A percentile compares a stretch with the other conserved stretches of the same genome.
These are phyloP conservation scores for Prunus mume DNA, from an alignment of 306 rosid genomes.

Conservation along the genomic window DNA sequence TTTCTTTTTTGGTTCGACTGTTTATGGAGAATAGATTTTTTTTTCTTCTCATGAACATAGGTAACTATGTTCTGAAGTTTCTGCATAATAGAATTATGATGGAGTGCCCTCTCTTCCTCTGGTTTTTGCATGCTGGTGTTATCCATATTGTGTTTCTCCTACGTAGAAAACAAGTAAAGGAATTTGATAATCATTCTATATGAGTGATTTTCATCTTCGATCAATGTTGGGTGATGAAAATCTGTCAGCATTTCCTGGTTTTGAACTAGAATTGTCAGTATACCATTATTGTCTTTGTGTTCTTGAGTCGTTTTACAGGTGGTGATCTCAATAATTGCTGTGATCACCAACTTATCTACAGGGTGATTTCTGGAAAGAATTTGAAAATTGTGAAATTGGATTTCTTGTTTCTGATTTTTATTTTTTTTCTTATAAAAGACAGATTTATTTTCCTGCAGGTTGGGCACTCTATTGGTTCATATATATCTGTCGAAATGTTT, in stretches of 20 bases:
- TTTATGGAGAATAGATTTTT: not conserved
- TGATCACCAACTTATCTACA: not conserved
- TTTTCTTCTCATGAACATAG: not conserved
- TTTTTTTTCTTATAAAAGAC: constrained; percentile 16
- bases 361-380: constrained; percentile 14
- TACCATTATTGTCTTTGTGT: not conserved
- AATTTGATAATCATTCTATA: not conserved
- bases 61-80: not conserved
- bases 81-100: not conserved
- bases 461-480: constrained; percentile 92
- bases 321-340: constrained; percentile 1
- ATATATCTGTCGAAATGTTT: constrained; percentile 57
- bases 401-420: constrained; percentile 15
- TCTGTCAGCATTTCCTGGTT: constrained; percentile 13
- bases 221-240: constrained; percentile 14
- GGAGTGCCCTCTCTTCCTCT: not conserved
- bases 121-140: not conserved
- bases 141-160: not conserved
- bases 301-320: not conserved
- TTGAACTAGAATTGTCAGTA: constrained; percentile 10
- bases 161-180: not conserved
- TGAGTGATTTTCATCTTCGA: not conserved
- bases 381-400: constrained; percentile 8
- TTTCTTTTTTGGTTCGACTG: not conserved
- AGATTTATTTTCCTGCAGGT: constrained; percentile 45